Conservation (phyloP, 805 yeast genomes). For the Schwanniomyces vanrijiae region DNA sequence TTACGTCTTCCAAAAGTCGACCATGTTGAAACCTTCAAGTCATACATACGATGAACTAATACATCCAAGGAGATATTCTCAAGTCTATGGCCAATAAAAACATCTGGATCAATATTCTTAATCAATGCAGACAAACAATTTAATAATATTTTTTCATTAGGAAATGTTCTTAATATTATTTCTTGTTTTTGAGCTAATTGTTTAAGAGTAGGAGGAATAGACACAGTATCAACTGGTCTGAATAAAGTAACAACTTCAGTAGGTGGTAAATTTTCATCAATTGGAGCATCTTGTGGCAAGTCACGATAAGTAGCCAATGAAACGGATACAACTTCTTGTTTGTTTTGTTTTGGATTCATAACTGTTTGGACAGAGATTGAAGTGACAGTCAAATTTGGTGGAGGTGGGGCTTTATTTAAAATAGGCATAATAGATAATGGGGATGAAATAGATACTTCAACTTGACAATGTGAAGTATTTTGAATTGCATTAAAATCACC, state of each 20-base stretch:
- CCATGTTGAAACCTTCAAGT: conserved; percentile 72
- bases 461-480: conserved; percentile 75
- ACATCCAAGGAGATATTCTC: conserved; percentile 80
- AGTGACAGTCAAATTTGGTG: conserved; percentile 65
- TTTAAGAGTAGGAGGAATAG: conserved; percentile 76
- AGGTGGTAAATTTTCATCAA: conserved; percentile 60
- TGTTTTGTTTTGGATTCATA: conserved; percentile 69
- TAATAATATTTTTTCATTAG: conserved; percentile 72
- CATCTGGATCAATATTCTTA: conserved; percentile 83
- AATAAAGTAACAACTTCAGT: conserved; percentile 67
- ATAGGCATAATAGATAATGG: conserved; percentile 52
- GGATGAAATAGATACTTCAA: conserved; percentile 62
- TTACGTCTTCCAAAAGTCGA: conserved; percentile 80
- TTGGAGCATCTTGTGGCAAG: conserved; percentile 74
- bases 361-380: conserved; percentile 79
- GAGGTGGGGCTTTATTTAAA: conserved; percentile 47
- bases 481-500: conserved; percentile 59
- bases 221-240: conserved; percentile 67
- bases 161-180: conserved; percentile 56
- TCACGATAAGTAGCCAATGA: conserved; percentile 70
- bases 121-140: conserved; percentile 72
- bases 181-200: conserved; percentile 56
- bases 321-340: conserved; percentile 85
- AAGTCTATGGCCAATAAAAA: conserved; percentile 81
- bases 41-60: conserved; percentile 77